Conservation (phyloP, 2,329 filamentous ascomycete species). For the Cordyceps pruinosa region DNA sequence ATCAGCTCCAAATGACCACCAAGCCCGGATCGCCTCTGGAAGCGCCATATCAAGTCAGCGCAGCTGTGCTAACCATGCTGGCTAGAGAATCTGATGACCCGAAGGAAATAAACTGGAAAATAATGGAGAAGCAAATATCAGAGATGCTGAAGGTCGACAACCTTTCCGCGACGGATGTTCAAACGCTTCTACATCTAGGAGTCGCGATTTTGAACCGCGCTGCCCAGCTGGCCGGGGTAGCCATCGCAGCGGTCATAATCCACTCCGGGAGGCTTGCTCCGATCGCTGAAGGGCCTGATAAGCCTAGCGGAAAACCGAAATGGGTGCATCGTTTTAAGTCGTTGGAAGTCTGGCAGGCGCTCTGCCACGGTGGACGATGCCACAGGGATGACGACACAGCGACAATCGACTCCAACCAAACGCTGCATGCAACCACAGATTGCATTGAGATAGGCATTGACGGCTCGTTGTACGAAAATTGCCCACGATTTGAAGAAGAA, state of each 20-base stretch:
- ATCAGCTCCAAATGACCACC: conserved; percentile 11
- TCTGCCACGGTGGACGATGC: not conserved
- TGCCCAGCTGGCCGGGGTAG: conserved; percentile 17
- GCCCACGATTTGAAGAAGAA: conserved; percentile 60
- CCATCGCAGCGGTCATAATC: conserved; percentile 19
- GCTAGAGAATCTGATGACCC: not conserved
- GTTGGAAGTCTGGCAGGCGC: not conserved
- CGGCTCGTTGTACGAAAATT: conserved; percentile 65
- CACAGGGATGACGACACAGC: not conserved
- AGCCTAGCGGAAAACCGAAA: no score
- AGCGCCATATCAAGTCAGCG: conserved; percentile 61
- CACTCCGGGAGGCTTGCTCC: conserved; percentile 15
- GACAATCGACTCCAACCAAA: conserved; percentile 17
- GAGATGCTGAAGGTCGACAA: not conserved
- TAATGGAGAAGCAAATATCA: not conserved
- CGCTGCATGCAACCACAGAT: conserved; percentile 20
- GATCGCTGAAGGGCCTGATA: no score
- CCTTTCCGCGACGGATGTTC: conserved; percentile 38
- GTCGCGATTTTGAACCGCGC: conserved; percentile 17
- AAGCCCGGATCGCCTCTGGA: conserved; percentile 34
- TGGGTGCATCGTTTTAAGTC: not conserved
- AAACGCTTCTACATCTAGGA: conserved; percentile 54
- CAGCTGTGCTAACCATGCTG: conserved; percentile 55
- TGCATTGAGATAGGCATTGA: conserved; percentile 63
- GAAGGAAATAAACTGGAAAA: not conserved